Evolutionary conservation across 1,139 yeast species (phyloP).

Genomic region (Taiozyma sp.): DNA sequence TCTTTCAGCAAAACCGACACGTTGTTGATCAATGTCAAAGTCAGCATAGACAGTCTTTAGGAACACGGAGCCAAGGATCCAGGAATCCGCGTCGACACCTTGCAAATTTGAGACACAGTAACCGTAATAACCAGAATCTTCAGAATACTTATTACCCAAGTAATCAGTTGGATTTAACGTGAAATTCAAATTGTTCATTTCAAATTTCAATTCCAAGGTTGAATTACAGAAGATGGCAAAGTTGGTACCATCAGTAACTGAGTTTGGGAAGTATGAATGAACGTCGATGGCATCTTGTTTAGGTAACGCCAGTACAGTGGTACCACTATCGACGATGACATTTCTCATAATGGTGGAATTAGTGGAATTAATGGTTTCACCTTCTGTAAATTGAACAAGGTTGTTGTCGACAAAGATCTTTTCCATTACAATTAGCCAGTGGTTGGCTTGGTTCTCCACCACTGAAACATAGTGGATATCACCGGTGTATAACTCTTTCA

Average conservation of each 20-base stretch:
- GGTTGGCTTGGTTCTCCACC: conserved; percentile 33
- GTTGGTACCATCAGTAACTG: conserved; percentile 52
- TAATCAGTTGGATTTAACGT: conserved; percentile 41
- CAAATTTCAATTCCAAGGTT: conserved; percentile 33
- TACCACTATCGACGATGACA: conserved; percentile 63
- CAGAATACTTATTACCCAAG: conserved; percentile 42
- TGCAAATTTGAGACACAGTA: conserved; percentile 66
- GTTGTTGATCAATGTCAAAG: conserved; percentile 47
- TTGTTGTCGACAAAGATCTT: conserved; percentile 32
- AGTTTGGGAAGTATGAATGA: conserved; percentile 45
- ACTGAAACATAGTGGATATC: conserved; percentile 39
- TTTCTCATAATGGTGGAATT: conserved; percentile 29
- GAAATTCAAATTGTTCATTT: conserved; percentile 41
- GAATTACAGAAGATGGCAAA: conserved; percentile 58
- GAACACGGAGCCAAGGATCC: conserved; percentile 60
- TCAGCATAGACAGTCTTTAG: conserved; percentile 53
- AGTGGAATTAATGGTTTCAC: conserved; percentile 16
- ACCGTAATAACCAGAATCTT: conserved; percentile 33
- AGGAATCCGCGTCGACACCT: conserved; percentile 38
- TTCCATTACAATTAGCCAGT: conserved; percentile 51
- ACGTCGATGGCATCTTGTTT: conserved; percentile 48
- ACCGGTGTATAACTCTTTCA: conserved; percentile 37
- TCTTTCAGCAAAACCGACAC: conserved; percentile 48
- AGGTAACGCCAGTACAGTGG: conserved; percentile 58
- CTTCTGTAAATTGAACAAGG: conserved; percentile 28